Conservation (phyloP, 2,329 filamentous ascomycete species). For the Clonostachys chloroleuca region DNA sequence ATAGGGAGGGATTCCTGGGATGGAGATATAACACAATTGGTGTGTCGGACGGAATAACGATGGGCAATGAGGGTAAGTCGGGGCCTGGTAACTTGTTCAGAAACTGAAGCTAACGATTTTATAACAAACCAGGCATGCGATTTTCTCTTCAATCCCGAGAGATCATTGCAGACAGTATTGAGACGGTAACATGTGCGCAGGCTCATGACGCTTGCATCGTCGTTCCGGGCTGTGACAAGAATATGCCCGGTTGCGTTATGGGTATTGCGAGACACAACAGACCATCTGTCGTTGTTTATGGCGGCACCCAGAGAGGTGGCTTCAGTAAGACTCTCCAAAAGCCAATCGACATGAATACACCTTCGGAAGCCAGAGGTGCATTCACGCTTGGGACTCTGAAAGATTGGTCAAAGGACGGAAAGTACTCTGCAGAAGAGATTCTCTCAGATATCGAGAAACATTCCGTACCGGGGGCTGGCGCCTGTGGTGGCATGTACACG, state of each 20-base stretch:
- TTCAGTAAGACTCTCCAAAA: slow-evolving; percentile 72
- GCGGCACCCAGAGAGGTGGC: slow-evolving; percentile 86
- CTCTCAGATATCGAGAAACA: slow-evolving; percentile 78
- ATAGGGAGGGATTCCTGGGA: slow-evolving; percentile 80
- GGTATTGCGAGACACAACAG: slow-evolving; percentile 87
- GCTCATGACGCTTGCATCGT: slow-evolving; percentile 91
- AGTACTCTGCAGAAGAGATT: slow-evolving; percentile 69
- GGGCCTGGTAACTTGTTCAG: neutral
- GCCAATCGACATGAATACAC: slow-evolving; percentile 82
- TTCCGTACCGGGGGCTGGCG: slow-evolving; percentile 62
- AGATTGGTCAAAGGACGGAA: slow-evolving; percentile 56
- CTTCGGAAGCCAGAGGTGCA: slow-evolving; percentile 83
- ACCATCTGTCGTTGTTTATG: slow-evolving; percentile 93
- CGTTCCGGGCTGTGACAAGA: slow-evolving; percentile 94
- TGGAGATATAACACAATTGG: slow-evolving; percentile 95
- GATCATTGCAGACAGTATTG: slow-evolving; percentile 90
- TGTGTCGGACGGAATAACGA: slow-evolving; percentile 87
- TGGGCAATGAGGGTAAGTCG: slow-evolving; percentile 77
- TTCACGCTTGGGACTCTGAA: slow-evolving; percentile 74
- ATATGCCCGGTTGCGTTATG: slow-evolving; percentile 93
- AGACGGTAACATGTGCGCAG: slow-evolving; percentile 88
- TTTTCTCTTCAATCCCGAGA: slow-evolving; percentile 89
- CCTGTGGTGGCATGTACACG: slow-evolving; percentile 86
- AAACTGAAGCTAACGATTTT: neutral
- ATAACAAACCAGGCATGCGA: slow-evolving; percentile 65